Evolutionary conservation across 345 rosid genomes (phyloP).

Genomic region (Cardiospermum halicacabum): DNA sequence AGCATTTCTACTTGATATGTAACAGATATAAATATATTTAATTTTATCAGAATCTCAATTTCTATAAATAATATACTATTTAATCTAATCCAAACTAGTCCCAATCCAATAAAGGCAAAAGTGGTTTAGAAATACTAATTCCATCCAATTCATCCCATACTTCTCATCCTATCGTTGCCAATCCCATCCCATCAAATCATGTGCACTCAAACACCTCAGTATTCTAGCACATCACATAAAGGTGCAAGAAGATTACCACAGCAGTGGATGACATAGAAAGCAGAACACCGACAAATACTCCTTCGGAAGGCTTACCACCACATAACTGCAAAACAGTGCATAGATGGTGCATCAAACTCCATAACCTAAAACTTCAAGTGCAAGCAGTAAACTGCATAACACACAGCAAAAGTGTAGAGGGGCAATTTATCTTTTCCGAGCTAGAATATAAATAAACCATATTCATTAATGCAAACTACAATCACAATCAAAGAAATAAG

Average conservation of each 20-base stretch:
- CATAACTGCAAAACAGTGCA: slow-evolving; percentile 61
- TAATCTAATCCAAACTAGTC: no score
- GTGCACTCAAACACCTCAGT: no score
- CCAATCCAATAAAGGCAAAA: no score
- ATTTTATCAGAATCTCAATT: no score
- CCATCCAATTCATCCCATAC: no score
- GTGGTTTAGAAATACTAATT: no score
- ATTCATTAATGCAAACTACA: background rate
- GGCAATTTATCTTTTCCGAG: background rate
- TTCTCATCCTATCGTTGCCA: no score
- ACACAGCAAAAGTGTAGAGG: background rate
- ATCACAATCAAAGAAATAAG: background rate
- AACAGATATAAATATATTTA: no score
- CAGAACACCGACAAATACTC: slow-evolving; percentile 83
- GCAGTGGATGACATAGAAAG: slow-evolving; percentile 96
- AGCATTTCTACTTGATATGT: no score
- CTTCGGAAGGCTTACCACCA: slow-evolving; percentile 87
- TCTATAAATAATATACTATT: no score
- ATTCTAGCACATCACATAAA: background rate
- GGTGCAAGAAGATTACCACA: slow-evolving; percentile 49
- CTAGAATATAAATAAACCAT: background rate
- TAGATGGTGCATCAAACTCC: slow-evolving; percentile 21
- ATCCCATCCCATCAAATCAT: no score
- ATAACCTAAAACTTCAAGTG: background rate
- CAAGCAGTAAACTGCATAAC: background rate